Evolutionary conservation across 352 stramenopile species (phyloP).

Genomic region (Phytophthora megakarya): DNA sequence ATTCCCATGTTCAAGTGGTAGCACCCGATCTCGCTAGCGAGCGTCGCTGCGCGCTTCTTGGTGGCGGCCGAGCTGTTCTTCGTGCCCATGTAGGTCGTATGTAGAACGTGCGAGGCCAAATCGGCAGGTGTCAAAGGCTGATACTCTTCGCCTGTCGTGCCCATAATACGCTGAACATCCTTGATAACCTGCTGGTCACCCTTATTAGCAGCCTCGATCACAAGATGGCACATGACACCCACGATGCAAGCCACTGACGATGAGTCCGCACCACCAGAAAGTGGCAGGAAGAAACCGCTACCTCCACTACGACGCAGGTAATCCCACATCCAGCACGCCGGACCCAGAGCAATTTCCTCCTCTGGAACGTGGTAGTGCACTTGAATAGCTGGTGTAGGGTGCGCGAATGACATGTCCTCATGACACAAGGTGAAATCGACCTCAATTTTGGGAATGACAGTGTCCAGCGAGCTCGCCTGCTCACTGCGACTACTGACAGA

Average conservation of each 20-base stretch:
- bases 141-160: slow-evolving; percentile 59
- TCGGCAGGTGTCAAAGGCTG: slow-evolving; percentile 78
- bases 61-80: slow-evolving; percentile 94
- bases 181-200: slow-evolving; percentile 81
- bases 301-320: slow-evolving; percentile 93
- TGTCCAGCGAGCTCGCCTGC: slow-evolving; percentile 88
- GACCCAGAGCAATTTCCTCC: slow-evolving; percentile 97
- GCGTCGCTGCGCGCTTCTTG: slow-evolving; percentile 83
- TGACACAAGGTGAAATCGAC: slow-evolving; percentile 83
- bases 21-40: slow-evolving; percentile 93
- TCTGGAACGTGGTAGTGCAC: slow-evolving; percentile 90
- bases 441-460: slow-evolving; percentile 69
- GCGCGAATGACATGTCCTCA: slow-evolving; percentile 46
- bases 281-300: slow-evolving; percentile 95
- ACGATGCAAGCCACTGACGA: slow-evolving; percentile 97
- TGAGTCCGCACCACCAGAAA: slow-evolving; percentile 97
- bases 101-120: slow-evolving; percentile 92
- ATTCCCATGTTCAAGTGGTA: slow-evolving; percentile 97
- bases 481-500: slow-evolving; percentile 93
- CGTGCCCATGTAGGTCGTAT: slow-evolving; percentile 99
- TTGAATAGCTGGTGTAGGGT: slow-evolving; percentile 57
- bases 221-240: slow-evolving; percentile 97
- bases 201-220: slow-evolving; percentile 83
- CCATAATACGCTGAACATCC: slow-evolving; percentile 87
- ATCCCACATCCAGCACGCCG: slow-evolving; percentile 99